A percentile compares a stretch with the other conserved stretches of the same genome.
Conservation (phyloP, 1,139 yeast genomes). For the Debaryomycetaceae sp. region DNA sequence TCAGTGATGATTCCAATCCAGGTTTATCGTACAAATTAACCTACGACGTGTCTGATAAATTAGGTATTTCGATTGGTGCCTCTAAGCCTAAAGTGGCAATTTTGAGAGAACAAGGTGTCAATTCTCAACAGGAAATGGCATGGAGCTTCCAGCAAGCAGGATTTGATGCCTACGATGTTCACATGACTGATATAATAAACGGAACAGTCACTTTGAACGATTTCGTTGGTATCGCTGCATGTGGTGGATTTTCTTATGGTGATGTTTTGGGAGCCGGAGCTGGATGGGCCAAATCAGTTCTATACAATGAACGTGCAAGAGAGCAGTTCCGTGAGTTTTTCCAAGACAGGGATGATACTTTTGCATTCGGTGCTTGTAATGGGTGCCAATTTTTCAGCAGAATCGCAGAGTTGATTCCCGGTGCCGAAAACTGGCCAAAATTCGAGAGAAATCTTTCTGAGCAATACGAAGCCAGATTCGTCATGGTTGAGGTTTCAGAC, state of each 20-base stretch:
- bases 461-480: slow-evolving; percentile 95
- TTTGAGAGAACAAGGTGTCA: slow-evolving; percentile 97
- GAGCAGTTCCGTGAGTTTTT: slow-evolving; percentile 76
- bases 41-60: slow-evolving; percentile 52
- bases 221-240: slow-evolving; percentile 94
- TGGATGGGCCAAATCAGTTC: slow-evolving; percentile 99
- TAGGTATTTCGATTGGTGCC: slow-evolving; percentile 20
- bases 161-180: slow-evolving; percentile 88
- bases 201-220: slow-evolving; percentile 72
- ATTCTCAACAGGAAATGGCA: slow-evolving; percentile 98
- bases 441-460: slow-evolving; percentile 90
- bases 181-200: slow-evolving; percentile 86
- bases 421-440: slow-evolving; percentile 95
- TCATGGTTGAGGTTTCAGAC: slow-evolving; percentile 76
- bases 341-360: slow-evolving; percentile 83
- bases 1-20: slow-evolving; percentile 80
- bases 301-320: slow-evolving; percentile 77
- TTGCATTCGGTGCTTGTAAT: slow-evolving; percentile 98
- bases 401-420: slow-evolving; percentile 86
- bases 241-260: slow-evolving; percentile 99
- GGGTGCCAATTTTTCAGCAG: slow-evolving; percentile 97
- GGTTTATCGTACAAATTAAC: slow-evolving; percentile 83
- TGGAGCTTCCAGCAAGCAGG: slow-evolving; percentile 96
- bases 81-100: slow-evolving; percentile 87
- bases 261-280: slow-evolving; percentile 99